Evolutionary conservation across 768 basidiomycete genomes (phyloP).

Genomic region (Auricularia cornea): DNA sequence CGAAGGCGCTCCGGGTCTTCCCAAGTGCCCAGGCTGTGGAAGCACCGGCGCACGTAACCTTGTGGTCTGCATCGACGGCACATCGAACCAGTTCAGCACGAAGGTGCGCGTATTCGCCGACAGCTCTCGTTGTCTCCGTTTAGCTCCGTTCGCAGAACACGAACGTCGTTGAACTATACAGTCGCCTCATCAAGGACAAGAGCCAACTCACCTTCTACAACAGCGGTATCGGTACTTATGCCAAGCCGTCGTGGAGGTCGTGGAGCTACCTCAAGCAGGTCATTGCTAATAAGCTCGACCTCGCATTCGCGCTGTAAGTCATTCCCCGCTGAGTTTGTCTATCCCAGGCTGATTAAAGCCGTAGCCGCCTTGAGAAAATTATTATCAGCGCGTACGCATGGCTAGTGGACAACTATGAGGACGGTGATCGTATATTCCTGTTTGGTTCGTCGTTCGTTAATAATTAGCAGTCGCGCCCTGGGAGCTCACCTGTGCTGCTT

Average conservation of each 20-base stretch:
- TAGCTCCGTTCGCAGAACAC: conserved; percentile 27
- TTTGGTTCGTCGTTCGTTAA: conserved; percentile 25
- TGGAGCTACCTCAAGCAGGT: conserved; percentile 13
- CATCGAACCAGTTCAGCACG: neutral
- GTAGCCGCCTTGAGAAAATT: conserved; percentile 29
- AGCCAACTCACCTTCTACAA: conserved; percentile 33
- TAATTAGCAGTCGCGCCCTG: no score
- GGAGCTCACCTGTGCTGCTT: no score
- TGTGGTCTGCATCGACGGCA: neutral
- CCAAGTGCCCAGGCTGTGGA: no score
- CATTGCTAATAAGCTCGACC: conserved; percentile 22
- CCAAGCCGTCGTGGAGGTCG: conserved; percentile 17
- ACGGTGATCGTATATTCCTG: conserved; percentile 34
- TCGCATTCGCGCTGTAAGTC: conserved; percentile 32
- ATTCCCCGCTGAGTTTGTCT: neutral
- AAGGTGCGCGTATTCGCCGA: neutral
- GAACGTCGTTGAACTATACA: conserved; percentile 33
- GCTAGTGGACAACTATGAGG: conserved; percentile 31
- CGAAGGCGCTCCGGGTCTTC: no score
- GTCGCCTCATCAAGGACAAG: conserved; percentile 22
- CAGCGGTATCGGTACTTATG: conserved; percentile 33
- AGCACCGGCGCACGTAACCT: no score
- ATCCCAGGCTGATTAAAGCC: conserved; percentile 25
- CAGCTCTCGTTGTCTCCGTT: neutral
- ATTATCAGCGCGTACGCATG: conserved; percentile 32